Base-by-base conservation (phyloP, 345 rosid genomes). In the Hevea brasiliensis region DNA sequence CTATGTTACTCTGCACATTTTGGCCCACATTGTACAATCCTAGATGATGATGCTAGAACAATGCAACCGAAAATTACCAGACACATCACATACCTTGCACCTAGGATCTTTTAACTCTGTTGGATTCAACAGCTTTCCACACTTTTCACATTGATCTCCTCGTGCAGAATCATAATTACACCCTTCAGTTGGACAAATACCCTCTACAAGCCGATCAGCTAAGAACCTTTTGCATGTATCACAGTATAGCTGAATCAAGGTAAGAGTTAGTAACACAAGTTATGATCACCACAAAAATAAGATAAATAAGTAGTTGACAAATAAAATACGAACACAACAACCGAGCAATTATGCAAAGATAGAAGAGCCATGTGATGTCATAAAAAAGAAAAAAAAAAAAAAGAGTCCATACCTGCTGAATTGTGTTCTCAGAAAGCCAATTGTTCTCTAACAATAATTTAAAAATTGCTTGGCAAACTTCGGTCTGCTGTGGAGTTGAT, bases 161-260 rank as follows among this genome's bases (percentile, higher is more conserved):
- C 97, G 90, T 69, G 99, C 99, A 82, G 94, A 91, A 50, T 81
- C 93, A 76, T 91, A 85, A 65, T 87, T 86, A 72, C 99, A 96
- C 5, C 81, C 88, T 74, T 79, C 88, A 47, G 70, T 70, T 13
- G 99, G 99, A 76, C 99, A 96, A 59, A 76, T 72, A 61, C 99
- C 99, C 76, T 93, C 98, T 50, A 96, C 97, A 82, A 96, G 88
- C 70, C 99, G 87, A 65, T 96, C 99, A 69, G 99, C 99, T 74
- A 96, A 76, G 82, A 91, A 96, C 70, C 84, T 80, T 66, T 81
- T 55, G 82, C 99, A 96, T 35, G 90, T 89, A 61, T 86, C 87
- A 11, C 99, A 96, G 67, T 91, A 96, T 64, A 86, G 98, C 99
- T 95, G 85, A 68, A 84, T 26, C 73, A 67, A 12, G 53, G 61